Conservation (phyloP, 176 grass and related monocot species). For the Eragrostis curvula region DNA sequence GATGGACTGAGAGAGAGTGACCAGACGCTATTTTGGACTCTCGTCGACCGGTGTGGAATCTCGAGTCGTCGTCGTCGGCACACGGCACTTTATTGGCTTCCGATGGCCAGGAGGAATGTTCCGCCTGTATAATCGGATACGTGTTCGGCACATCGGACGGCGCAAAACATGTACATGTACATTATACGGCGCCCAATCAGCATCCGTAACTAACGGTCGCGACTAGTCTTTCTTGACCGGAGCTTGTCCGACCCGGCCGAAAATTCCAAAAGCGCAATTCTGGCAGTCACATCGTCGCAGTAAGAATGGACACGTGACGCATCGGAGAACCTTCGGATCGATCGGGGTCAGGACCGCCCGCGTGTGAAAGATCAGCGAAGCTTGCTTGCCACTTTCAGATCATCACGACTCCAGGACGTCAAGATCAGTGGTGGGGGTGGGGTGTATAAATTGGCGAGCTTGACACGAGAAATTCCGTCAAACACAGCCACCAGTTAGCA, state of each 20-base stretch:
- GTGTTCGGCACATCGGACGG: background rate
- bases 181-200: background rate
- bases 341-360: too few species aligned
- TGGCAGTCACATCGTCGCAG: background rate
- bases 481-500: background rate
- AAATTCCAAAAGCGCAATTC: conserved; percentile 37
- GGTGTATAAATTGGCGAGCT: conserved; percentile 46
- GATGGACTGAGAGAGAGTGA: background rate
- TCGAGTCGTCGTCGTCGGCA: too few species aligned
- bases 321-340: conserved; percentile 44
- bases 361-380: conserved; percentile 31
- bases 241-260: background rate
- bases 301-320: conserved; percentile 33
- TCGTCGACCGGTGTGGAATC: background rate
- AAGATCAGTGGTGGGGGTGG: background rate
- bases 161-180: background rate
- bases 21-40: conserved; percentile 22
- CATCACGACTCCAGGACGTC: background rate
- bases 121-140: background rate
- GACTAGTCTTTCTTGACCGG: background rate
- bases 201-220: conserved; percentile 20
- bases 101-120: background rate
- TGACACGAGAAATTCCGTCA: conserved; percentile 35
- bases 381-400: background rate
- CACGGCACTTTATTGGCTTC: background rate